phyloP scores from a whole-genome alignment of 768 basidiomycete genomes.

The Coprinopsis strossmayeri region DNA sequence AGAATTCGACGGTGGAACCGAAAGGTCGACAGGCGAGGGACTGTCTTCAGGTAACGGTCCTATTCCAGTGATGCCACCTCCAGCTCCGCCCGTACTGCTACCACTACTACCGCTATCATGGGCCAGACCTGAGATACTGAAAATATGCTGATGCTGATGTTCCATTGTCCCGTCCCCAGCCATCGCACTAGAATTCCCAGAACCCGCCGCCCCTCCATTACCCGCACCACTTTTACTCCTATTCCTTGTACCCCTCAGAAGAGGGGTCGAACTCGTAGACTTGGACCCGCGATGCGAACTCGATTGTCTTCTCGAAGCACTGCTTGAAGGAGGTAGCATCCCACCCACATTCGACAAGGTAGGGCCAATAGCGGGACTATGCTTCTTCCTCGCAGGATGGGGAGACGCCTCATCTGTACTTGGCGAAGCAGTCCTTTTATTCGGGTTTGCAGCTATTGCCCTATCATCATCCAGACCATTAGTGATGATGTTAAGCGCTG shows the following conservation, averaged over 20 bases:
- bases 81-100: too few relatives aligned
- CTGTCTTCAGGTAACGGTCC: slow-evolving; percentile 36
- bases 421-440: slow-evolving; percentile 54
- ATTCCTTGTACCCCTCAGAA: slow-evolving; percentile 27
- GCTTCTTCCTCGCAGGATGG: slow-evolving; percentile 51
- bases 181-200: neutral
- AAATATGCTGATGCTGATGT: slow-evolving; percentile 1
- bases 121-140: neutral
- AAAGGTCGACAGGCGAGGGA: slow-evolving; percentile 82
- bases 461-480: too few relatives aligned
- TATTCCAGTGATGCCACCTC: too few relatives aligned
- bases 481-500: too few relatives aligned
- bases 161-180: neutral
- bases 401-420: slow-evolving; percentile 48
- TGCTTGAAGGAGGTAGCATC: slow-evolving; percentile 11
- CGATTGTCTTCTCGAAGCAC: too few relatives aligned
- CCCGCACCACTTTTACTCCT: slow-evolving; percentile 15
- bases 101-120: neutral
- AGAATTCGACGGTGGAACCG: slow-evolving; percentile 82
- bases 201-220: neutral
- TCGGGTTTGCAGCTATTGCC: too few relatives aligned
- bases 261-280: slow-evolving; percentile 56
- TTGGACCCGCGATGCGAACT: slow-evolving; percentile 35
- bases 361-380: slow-evolving; percentile 43
- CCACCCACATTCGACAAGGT: slow-evolving; percentile 17